Evolutionary conservation across 2,329 filamentous ascomycete genomes (phyloP).

Genomic region (Diaporthe citri): DNA sequence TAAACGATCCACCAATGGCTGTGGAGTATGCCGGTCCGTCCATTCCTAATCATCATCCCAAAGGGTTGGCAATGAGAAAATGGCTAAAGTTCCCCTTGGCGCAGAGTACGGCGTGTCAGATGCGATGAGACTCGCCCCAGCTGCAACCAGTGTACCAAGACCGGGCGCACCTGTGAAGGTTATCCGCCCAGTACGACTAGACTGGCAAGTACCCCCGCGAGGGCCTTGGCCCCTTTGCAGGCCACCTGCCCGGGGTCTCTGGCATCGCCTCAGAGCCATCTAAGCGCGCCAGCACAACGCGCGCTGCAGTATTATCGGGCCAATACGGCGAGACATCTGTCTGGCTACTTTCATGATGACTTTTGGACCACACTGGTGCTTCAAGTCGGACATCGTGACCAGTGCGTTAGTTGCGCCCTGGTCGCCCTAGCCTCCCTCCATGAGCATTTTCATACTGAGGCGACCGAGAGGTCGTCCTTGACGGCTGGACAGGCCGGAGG

Average conservation of each 20-base stretch:
- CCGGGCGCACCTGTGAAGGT: background rate
- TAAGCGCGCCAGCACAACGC: background rate
- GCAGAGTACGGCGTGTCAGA: background rate
- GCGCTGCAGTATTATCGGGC: background rate
- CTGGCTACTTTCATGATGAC: background rate
- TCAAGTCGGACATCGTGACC: background rate
- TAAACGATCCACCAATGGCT: background rate
- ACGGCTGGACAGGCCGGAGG: background rate
- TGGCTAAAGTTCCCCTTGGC: background rate
- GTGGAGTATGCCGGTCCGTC: background rate
- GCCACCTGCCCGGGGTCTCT: background rate
- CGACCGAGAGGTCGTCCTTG: background rate
- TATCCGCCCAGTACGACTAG: background rate
- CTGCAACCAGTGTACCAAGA: background rate
- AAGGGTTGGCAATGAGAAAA: background rate
- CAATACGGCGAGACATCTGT: background rate
- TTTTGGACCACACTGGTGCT: background rate
- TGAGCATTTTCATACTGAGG: background rate
- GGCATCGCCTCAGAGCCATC: background rate
- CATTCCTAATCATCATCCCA: background rate
- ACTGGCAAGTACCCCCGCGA: background rate
- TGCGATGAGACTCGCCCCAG: background rate
- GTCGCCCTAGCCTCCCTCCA: background rate
- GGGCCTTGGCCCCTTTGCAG: background rate
- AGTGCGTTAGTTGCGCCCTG: background rate